Evolutionary conservation across 106 monocot genomes (phyloP), one percentile per base, ranked within the genome.

Genomic region (Triglochin maritima): DNA sequence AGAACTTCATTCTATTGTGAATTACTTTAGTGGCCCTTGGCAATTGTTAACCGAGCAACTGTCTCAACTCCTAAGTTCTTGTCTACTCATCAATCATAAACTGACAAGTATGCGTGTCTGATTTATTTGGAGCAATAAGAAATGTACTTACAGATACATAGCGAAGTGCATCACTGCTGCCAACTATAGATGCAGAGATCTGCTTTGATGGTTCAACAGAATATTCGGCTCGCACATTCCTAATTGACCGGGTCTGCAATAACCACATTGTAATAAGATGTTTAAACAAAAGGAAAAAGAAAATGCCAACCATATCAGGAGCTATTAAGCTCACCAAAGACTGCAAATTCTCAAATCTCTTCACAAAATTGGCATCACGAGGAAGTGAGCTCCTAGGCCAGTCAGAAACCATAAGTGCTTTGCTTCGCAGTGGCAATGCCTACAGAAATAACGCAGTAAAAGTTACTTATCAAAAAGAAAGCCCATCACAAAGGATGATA

Each of bases 121-220:
- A 0, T 29, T 29, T 29, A 29, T 29, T 29, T 29, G 29, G 29
- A 29, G 29, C 29, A 29, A 29, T 29, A 0, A 29, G 29, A 29
- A 29, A 29, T 43, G 7, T 16, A 79, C 96, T 88, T 74, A 96
- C 90, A 66, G 85, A 84, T 70, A 88, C 77, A 69, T 96, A 96
- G 46, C 69, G 67, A 70, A 91, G 81, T 56, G 88, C 96, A 74
- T 96, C 88, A 17, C 78, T 6, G 59, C 70, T 78, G 50, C 88
- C 90, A 78, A 96, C 96, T 69, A 96, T 71, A 47, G 82, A 85
- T 50, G 91, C 90, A 72, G 96, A 96, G 69, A 96, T 87, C 17
- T 84, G 90, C 72, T 88, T 96, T 73, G 83, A 85, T 45, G 90
- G 96, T 81, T 91, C 96, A 68, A 96, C 96, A 66, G 96, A 96